Evolutionary conservation across 768 basidiomycete genomes (phyloP).

Genomic region (Coprinellus micaceus): DNA sequence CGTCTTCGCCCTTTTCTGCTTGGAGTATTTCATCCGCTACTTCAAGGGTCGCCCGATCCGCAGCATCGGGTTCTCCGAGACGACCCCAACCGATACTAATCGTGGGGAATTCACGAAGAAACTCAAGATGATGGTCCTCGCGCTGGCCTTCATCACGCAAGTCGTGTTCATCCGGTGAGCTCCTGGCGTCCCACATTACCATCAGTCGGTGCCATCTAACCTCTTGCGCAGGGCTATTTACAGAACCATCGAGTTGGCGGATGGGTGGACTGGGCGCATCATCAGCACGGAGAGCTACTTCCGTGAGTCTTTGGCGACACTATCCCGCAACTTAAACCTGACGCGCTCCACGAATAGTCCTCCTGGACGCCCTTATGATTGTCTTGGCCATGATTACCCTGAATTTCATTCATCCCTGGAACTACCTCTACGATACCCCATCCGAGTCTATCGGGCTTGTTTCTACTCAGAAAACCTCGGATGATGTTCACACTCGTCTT

Average conservation of each 20-base stretch:
- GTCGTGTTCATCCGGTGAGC: constrained; percentile 38
- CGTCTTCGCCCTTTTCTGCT: constrained; percentile 36
- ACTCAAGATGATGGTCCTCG: constrained; percentile 28
- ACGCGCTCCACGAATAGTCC: constrained; percentile 27
- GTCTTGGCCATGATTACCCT: constrained; percentile 45
- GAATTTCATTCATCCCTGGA: constrained; percentile 46
- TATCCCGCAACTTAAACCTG: not conserved
- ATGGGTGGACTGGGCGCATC: constrained; percentile 50
- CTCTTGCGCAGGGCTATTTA: constrained; percentile 41
- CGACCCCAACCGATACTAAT: not conserved
- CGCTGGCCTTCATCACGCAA: constrained; percentile 34
- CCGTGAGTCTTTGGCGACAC: constrained; percentile 18
- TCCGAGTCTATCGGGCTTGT: too few relatives aligned
- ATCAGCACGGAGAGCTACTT: constrained; percentile 44
- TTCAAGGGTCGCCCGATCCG: constrained; percentile 29
- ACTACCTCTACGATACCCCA: constrained; percentile 22
- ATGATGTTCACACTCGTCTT: too few relatives aligned
- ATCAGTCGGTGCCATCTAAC: too few relatives aligned
- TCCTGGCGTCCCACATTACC: too few relatives aligned
- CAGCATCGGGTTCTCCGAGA: not conserved
- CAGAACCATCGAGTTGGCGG: constrained; percentile 47
- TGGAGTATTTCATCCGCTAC: constrained; percentile 43
- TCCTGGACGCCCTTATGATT: constrained; percentile 50
- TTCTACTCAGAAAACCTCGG: too few relatives aligned
- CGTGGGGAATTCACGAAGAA: not conserved